These are phyloP conservation scores for Vaucheria bursata DNA, from an alignment of 352 stramenopile genomes.

Conservation along the genomic window DNA sequence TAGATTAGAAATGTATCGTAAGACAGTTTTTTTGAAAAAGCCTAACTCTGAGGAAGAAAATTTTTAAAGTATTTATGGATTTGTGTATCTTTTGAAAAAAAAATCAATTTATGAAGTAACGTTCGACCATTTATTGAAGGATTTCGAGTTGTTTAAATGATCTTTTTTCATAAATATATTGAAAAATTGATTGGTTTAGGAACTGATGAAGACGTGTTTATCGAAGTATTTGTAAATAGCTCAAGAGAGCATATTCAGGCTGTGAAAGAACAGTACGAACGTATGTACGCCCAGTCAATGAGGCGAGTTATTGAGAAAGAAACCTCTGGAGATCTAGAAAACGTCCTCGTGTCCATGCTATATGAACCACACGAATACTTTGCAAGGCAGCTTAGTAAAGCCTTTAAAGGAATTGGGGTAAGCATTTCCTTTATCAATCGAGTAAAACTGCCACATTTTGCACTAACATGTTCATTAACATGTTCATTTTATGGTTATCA, in stretches of 20 bases:
- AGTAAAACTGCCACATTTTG: neutral
- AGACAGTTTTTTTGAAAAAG: too few species aligned
- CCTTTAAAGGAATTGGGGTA: slow-evolving; percentile 23
- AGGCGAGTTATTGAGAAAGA: slow-evolving; percentile 18
- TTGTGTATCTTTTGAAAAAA: too few species aligned
- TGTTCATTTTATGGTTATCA: neutral
- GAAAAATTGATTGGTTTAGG: too few species aligned
- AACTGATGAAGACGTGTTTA: slow-evolving; percentile 31
- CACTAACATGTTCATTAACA: neutral
- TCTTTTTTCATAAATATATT: too few species aligned
- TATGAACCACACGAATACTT: slow-evolving; percentile 9
- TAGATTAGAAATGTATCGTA: too few species aligned
- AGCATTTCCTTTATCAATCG: neutral
- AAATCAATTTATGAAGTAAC: too few species aligned
- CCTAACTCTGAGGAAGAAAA: too few species aligned
- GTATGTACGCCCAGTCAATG: slow-evolving; percentile 22
- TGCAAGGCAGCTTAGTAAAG: slow-evolving; percentile 18
- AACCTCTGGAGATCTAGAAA: slow-evolving; percentile 29
- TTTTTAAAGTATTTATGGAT: too few species aligned
- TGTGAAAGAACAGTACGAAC: slow-evolving; percentile 36
- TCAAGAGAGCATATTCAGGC: slow-evolving; percentile 31
- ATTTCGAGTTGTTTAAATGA: too few species aligned
- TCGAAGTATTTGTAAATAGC: slow-evolving; percentile 17
- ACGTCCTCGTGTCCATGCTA: slow-evolving; percentile 25
- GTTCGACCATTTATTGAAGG: too few species aligned